Evolutionary conservation across 495 filamentous ascomycete species (phyloP).

Genomic region (Aspergillus hancockii): DNA sequence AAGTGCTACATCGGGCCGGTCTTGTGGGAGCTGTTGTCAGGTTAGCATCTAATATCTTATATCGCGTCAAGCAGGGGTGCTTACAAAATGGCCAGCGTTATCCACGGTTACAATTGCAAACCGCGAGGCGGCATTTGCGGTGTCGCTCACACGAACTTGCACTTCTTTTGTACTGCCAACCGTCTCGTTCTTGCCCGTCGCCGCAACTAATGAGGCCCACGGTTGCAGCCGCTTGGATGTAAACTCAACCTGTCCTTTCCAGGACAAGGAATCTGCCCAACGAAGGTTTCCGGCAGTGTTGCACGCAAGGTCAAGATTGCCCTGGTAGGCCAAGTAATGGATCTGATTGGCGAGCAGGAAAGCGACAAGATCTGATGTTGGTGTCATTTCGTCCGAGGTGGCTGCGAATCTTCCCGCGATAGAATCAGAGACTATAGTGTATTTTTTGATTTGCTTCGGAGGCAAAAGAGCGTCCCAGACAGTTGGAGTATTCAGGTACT

Average conservation of each 20-base stretch:
- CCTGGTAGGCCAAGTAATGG: conserved; percentile 46
- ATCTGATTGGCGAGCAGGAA: conserved; percentile 38
- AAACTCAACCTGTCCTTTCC: conserved; percentile 49
- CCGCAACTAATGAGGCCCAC: conserved; percentile 32
- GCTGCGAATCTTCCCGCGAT: conserved; percentile 29
- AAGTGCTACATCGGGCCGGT: conserved; percentile 36
- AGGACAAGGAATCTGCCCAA: conserved; percentile 40
- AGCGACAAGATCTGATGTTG: conserved; percentile 25
- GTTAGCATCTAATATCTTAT: not conserved
- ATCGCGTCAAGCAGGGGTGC: not conserved
- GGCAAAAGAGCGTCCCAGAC: conserved; percentile 36
- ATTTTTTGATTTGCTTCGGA: conserved; percentile 31
- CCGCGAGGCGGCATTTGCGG: conserved; percentile 9
- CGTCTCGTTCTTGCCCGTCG: conserved; percentile 9
- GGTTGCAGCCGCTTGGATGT: conserved; percentile 32
- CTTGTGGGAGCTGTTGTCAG: conserved; percentile 32
- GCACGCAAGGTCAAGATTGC: conserved; percentile 47
- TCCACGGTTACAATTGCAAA: conserved; percentile 35
- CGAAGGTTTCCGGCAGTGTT: conserved; percentile 46
- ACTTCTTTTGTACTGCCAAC: conserved; percentile 31
- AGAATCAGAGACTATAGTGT: conserved; percentile 19
- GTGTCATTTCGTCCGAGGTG: conserved; percentile 30
- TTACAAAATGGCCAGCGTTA: conserved; percentile 30
- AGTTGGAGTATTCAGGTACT: conserved; percentile 37
- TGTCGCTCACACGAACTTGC: not conserved